Evolutionary conservation across 1,139 yeast genomes (phyloP).

Genomic region (Wickerhamomyces sp.): DNA sequence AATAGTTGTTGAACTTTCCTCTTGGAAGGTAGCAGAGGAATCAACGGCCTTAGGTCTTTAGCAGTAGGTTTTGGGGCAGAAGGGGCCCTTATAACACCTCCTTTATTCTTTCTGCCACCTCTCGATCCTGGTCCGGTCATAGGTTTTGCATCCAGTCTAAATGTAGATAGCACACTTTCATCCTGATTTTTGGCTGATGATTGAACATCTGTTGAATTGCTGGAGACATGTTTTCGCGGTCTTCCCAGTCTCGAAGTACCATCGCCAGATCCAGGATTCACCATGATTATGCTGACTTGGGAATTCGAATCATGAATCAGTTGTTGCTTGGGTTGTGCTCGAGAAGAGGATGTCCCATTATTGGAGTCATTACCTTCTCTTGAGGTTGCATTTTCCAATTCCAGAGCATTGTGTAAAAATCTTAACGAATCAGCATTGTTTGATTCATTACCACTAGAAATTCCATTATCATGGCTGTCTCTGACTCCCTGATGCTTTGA

Average conservation of each 20-base stretch:
- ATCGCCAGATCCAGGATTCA: constrained; percentile 21
- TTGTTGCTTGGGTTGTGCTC: constrained; percentile 18
- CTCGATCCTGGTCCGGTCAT: constrained; percentile 25
- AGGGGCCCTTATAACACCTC: not conserved
- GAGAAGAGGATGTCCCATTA: not conserved
- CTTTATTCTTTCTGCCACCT: constrained; percentile 18
- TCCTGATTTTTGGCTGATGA: constrained; percentile 16
- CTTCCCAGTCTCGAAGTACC: constrained; percentile 23
- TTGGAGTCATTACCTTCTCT: not conserved
- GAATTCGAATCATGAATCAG: constrained; percentile 18
- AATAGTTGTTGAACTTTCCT: constrained; percentile 7
- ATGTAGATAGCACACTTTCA: constrained; percentile 19
- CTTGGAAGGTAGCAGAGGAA: not conserved
- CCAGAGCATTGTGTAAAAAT: constrained; percentile 13
- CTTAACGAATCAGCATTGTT: constrained; percentile 5
- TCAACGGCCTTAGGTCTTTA: too few species aligned
- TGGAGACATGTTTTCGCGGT: constrained; percentile 16
- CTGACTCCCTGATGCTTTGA: too few species aligned
- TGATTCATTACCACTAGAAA: not conserved
- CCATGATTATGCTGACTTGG: constrained; percentile 23
- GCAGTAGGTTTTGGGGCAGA: not conserved
- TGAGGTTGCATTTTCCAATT: not conserved
- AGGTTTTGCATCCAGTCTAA: constrained; percentile 23
- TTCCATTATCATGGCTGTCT: not conserved
- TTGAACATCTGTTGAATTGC: constrained; percentile 1